Conservation (phyloP, 345 rosid species). For the Melaleuca quinquenervia region DNA sequence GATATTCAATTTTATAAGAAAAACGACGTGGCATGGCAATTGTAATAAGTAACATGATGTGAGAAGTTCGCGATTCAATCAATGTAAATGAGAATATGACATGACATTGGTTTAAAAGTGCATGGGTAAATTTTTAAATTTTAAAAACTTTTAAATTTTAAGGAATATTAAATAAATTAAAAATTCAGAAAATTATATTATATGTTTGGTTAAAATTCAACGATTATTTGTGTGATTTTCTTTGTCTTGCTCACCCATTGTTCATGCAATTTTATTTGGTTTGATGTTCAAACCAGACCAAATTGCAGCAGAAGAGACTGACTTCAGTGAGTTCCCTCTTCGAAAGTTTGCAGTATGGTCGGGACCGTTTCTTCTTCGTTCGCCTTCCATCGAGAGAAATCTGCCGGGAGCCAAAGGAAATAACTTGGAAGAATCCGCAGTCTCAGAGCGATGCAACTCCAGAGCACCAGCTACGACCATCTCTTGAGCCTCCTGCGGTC, state of each 20-base stretch:
- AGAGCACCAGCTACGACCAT: neutral
- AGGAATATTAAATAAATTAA: no score
- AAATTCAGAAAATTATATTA: no score
- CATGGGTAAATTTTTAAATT: no score
- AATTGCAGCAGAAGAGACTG: no score
- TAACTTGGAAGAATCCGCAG: neutral
- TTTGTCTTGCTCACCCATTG: no score
- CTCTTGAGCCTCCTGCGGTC: conserved; percentile 36
- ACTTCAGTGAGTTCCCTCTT: neutral
- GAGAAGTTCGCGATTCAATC: neutral
- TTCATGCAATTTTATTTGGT: no score
- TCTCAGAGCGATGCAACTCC: neutral
- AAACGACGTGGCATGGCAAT: neutral
- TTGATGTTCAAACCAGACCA: no score
- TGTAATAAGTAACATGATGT: neutral
- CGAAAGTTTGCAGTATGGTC: accelerated
- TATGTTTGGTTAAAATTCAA: no score
- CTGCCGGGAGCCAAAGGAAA: neutral
- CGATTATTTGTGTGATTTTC: no score
- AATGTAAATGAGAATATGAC: neutral
- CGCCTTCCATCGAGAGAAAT: neutral
- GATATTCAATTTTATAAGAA: no score
- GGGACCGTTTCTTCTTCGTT: neutral
- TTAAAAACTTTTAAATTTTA: no score
- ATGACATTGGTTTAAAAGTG: no score